Base-by-base conservation (phyloP, 257 asterid species). In the Cordia subcordata region DNA sequence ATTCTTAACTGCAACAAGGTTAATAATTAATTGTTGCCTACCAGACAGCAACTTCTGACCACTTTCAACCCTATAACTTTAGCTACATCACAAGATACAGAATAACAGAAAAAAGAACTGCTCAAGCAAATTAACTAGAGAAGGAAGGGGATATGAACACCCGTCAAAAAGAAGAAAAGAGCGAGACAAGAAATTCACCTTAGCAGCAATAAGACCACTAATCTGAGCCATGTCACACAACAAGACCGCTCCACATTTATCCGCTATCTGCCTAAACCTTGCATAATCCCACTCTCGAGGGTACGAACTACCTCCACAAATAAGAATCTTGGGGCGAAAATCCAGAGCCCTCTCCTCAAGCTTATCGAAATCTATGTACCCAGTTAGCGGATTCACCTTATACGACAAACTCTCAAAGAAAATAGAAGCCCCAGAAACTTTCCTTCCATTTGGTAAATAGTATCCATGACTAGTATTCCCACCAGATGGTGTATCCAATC, bases 401-500 rank as follows among this genome's bases (percentile, higher is more conserved):
- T 84, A 89, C 0, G 97, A 78, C 61, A 89, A 77, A 66, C 85
- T 82, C 79, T 86, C 95, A 45, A 89, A 89, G 63, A 84, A 89
- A 57, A 89, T 89, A 0, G 97, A 89, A 33, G 97, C 88, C 47
- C 95, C 96, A 11, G 97, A 89, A 63, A 93, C 87, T 73, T 89
- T 93, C 76, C 96, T 82, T 55, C 99, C 99, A 69, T 89, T 89
- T 0, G 99, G 97, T 53, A 85, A 70, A 73, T 85, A 93, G 64
- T 82, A 93, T n/a, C 99, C 99, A 40, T 93, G 99, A 68, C 97
- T 93, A 13, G 97, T 81, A 64, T 93, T 89, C 40, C 99, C 99
- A 33, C 97, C 97, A 22, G 97, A 89, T 1, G 95, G 97, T 2
- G 93, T 80, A 66, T 89, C 97, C 79, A 89, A 68, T 63, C 97